phyloP scores from a whole-genome alignment of 1,284 basidiomycete genomes.

The Pterulicium gracile region DNA sequence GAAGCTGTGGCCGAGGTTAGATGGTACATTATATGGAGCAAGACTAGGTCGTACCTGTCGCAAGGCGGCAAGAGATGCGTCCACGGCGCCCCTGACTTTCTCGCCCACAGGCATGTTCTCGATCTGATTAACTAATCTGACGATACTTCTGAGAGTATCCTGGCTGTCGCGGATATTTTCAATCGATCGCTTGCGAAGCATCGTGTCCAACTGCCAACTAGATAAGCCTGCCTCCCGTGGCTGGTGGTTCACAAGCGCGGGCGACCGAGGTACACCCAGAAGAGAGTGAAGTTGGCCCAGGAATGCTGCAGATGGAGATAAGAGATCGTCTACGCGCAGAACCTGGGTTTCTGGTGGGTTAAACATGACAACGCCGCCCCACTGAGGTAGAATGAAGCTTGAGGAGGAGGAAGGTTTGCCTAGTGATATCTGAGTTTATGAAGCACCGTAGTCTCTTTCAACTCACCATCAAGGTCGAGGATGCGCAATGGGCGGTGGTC shows the following conservation, averaged over 20 bases:
- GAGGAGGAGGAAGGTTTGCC: constrained; percentile 35
- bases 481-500: constrained; percentile 63
- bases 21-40: constrained; percentile 5
- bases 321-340: constrained; percentile 29
- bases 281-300: constrained; percentile 65
- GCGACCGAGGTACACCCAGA: constrained; percentile 67
- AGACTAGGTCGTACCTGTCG: constrained; percentile 42
- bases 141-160: constrained; percentile 73
- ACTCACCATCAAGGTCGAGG: constrained; percentile 44
- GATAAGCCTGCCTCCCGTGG: constrained; percentile 25
- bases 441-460: constrained; percentile 3
- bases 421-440: constrained; percentile 15
- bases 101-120: constrained; percentile 83
- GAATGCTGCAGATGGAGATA: constrained; percentile 61
- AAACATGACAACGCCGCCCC: constrained; percentile 83
- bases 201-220: constrained; percentile 72
- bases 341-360: constrained; percentile 39
- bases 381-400: constrained; percentile 90
- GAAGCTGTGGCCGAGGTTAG: constrained; percentile 25
- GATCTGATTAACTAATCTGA: constrained; percentile 75
- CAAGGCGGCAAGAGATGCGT: constrained; percentile 57
- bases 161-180: constrained; percentile 62
- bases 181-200: constrained; percentile 59
- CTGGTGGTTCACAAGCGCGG: constrained; percentile 26
- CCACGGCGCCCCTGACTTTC: constrained; percentile 65